Conservation (phyloP, 805 yeast species). For the Candida qinlingensis region DNA sequence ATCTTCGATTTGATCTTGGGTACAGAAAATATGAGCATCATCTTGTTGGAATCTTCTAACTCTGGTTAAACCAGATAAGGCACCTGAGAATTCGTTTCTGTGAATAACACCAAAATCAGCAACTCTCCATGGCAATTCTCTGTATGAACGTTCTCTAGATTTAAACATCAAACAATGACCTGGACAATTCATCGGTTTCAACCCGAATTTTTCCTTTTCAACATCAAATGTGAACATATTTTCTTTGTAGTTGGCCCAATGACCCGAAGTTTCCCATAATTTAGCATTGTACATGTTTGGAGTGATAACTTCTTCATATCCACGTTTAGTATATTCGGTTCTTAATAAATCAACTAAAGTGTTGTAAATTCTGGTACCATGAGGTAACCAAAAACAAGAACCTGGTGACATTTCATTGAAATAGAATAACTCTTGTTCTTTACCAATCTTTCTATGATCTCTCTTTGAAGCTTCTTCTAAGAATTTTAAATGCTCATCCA, state of each 20-base stretch:
- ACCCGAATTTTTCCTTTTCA: slow-evolving; percentile 91
- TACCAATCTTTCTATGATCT: slow-evolving; percentile 95
- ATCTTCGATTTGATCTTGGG: slow-evolving; percentile 79
- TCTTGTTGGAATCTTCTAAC: slow-evolving; percentile 99
- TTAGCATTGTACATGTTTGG: slow-evolving; percentile 98
- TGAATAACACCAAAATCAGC: slow-evolving; percentile 97
- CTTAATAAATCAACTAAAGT: slow-evolving; percentile 75
- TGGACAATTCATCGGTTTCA: slow-evolving; percentile 92
- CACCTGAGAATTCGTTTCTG: slow-evolving; percentile 95
- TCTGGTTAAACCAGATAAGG: slow-evolving; percentile 90
- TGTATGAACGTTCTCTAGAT: slow-evolving; percentile 88
- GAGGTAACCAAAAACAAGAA: slow-evolving; percentile 97
- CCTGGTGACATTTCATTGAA: slow-evolving; percentile 98
- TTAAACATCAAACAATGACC: slow-evolving; percentile 93
- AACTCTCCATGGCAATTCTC: slow-evolving; percentile 98
- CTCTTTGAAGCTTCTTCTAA: slow-evolving; percentile 94
- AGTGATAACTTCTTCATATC: slow-evolving; percentile 96
- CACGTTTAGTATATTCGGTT: slow-evolving; percentile 84
- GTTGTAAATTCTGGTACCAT: slow-evolving; percentile 96
- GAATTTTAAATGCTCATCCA: slow-evolving; percentile 93
- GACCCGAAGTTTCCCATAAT: slow-evolving; percentile 98
- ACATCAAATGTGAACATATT: slow-evolving; percentile 96
- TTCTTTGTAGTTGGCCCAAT: slow-evolving; percentile 96
- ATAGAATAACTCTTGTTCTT: slow-evolving; percentile 90
- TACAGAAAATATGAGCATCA: slow-evolving; percentile 97